A percentile compares a stretch with the other conserved stretches of the same genome.
Conservation (phyloP, 1,284 basidiomycete species). For the Boletus subluridellus region DNA sequence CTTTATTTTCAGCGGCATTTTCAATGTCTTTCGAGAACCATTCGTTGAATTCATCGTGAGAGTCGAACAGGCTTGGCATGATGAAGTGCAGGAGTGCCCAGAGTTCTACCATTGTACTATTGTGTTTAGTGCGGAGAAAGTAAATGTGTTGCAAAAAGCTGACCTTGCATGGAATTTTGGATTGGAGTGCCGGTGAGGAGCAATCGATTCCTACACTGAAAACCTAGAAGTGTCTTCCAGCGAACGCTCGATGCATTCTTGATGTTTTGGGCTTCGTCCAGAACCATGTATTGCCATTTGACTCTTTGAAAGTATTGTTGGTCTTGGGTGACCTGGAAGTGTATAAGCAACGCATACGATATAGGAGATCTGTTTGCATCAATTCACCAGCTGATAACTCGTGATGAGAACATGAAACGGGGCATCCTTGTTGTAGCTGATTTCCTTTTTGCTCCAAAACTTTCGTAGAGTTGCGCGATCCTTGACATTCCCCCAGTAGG, state of each 20-base stretch:
- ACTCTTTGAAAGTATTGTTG: conserved; percentile 98
- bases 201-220: conserved; percentile 94
- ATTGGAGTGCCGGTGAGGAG: conserved; percentile 97
- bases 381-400: conserved; percentile 87
- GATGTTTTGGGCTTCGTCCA: conserved; percentile 99
- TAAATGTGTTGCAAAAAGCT: conserved; percentile 19
- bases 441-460: conserved; percentile 98
- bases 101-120: conserved; percentile 66
- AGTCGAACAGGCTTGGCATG: conserved; percentile 99
- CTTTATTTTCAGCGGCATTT: conserved; percentile 89
- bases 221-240: conserved; percentile 96
- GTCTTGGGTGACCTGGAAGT: conserved; percentile 81
- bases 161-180: conserved; percentile 99
- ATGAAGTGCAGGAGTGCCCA: conserved; percentile 99
- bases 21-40: conserved; percentile 99
- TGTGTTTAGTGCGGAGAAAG: conserved; percentile 11
- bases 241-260: conserved; percentile 96
- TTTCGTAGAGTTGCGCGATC: conserved; percentile 93
- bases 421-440: conserved; percentile 92
- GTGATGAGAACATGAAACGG: conserved; percentile 98
- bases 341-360: conserved; percentile 6
- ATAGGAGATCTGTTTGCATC: background rate
- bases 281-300: conserved; percentile 99
- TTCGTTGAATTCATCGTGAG: conserved; percentile 98
- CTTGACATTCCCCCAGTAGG: conserved; percentile 98